phyloP scores from a whole-genome alignment of 2,329 filamentous ascomycete species.

The Arthroderma sp. region DNA sequence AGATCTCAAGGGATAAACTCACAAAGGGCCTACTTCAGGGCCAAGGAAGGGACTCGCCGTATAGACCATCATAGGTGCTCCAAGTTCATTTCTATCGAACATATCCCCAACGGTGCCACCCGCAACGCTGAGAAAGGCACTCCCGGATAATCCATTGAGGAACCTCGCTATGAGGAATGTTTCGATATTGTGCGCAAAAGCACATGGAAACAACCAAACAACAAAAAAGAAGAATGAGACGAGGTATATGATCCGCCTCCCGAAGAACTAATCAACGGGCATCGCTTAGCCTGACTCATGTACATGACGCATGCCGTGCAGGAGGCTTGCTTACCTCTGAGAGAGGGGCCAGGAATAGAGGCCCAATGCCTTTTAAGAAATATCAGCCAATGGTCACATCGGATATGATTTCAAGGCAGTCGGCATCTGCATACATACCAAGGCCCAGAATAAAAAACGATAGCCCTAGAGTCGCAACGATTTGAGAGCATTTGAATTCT shows the following conservation, averaged over 20 bases:
- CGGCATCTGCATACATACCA: background rate
- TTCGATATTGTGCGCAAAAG: conserved; percentile 39
- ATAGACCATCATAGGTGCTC: conserved; percentile 34
- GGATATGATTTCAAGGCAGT: background rate
- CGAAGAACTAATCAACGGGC: conserved; percentile 20
- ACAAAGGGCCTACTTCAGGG: conserved; percentile 31
- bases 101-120: conserved; percentile 39
- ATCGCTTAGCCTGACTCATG: too few relatives aligned
- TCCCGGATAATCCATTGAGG: conserved; percentile 40
- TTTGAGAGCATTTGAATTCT: conserved; percentile 34
- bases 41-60: conserved; percentile 36
- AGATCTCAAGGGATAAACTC: too few relatives aligned
- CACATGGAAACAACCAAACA: conserved; percentile 44
- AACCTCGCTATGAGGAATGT: conserved; percentile 45
- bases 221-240: conserved; percentile 36
- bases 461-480: conserved; percentile 39
- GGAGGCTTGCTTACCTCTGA: conserved; percentile 24
- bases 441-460: conserved; percentile 34
- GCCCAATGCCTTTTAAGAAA: conserved; percentile 27
- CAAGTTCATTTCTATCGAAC: conserved; percentile 30
- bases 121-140: conserved; percentile 38
- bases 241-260: conserved; percentile 38
- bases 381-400: background rate
- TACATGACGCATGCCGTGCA: too few relatives aligned
- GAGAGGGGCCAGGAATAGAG: conserved; percentile 31